Conservation (phyloP, 257 asterid species). For the Solanum etuberosum region DNA sequence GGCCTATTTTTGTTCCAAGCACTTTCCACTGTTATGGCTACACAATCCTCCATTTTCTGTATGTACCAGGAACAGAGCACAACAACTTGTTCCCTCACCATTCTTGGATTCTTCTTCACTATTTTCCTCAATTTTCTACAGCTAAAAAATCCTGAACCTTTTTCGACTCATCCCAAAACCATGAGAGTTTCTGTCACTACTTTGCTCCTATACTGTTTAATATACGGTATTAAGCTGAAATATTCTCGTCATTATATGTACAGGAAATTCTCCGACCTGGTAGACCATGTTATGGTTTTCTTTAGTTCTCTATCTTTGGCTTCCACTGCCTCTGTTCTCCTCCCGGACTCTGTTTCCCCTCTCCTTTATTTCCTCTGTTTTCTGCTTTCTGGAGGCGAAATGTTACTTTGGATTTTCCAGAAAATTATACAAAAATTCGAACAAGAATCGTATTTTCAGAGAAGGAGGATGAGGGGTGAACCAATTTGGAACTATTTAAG, state of each 20-base stretch:
- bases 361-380: not conserved
- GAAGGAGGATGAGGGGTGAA: not conserved
- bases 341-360: not conserved
- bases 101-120: not conserved
- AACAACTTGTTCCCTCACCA: not conserved
- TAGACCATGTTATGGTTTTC: not conserved
- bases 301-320: not conserved
- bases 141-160: constrained; percentile 3
- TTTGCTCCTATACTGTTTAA: not conserved
- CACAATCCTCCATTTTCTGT: not conserved
- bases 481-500: not conserved
- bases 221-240: not conserved
- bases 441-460: not conserved
- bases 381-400: not conserved
- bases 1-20: not conserved
- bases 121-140: not conserved
- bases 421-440: not conserved
- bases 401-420: not conserved
- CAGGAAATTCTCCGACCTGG: not conserved
- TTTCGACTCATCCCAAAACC: not conserved
- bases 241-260: not conserved
- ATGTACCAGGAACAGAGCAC: not conserved
- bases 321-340: not conserved
- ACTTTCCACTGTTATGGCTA: not conserved
- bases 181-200: not conserved